A percentile compares a stretch with the other conserved stretches of the same genome.
phyloP scores from a whole-genome alignment of 1,284 basidiomycete genomes.

The Polyporus tsugae region DNA sequence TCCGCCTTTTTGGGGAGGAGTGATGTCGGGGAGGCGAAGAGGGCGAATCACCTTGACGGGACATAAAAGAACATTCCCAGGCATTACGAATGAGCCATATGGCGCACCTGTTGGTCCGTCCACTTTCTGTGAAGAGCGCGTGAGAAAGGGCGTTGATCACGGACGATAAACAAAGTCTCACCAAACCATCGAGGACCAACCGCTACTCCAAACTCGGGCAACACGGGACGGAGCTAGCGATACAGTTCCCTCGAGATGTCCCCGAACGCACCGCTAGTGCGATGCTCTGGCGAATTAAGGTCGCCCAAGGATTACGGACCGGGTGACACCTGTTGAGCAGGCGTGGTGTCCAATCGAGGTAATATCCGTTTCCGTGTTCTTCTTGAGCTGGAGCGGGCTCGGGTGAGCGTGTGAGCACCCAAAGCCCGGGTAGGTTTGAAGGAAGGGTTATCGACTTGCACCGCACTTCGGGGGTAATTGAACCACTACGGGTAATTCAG shows the following conservation, averaged over 20 bases:
- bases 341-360: slow-evolving; percentile 5
- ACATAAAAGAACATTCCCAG: not conserved
- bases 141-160: not conserved
- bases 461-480: not conserved
- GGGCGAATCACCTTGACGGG: not conserved
- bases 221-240: not conserved
- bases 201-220: not conserved
- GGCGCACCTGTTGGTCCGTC: slow-evolving; percentile 3
- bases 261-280: not conserved
- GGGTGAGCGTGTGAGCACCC: not conserved
- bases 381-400: not conserved
- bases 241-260: not conserved
- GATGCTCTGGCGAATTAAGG: not conserved
- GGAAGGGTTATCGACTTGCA: not conserved
- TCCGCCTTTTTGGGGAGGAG: not conserved
- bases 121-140: not conserved
- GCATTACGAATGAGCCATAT: slow-evolving; percentile 1
- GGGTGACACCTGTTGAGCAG: slow-evolving; percentile 1
- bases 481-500: not conserved
- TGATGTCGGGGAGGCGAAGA: not conserved
- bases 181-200: not conserved
- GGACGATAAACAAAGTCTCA: not conserved
- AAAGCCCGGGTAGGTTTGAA: not conserved
- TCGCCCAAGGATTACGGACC: not conserved
- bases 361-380: not conserved